Evolutionary conservation across 495 filamentous ascomycete genomes (phyloP), one percentile per base, ranked within the genome.

Genomic region (Aspergillus hancockii): DNA sequence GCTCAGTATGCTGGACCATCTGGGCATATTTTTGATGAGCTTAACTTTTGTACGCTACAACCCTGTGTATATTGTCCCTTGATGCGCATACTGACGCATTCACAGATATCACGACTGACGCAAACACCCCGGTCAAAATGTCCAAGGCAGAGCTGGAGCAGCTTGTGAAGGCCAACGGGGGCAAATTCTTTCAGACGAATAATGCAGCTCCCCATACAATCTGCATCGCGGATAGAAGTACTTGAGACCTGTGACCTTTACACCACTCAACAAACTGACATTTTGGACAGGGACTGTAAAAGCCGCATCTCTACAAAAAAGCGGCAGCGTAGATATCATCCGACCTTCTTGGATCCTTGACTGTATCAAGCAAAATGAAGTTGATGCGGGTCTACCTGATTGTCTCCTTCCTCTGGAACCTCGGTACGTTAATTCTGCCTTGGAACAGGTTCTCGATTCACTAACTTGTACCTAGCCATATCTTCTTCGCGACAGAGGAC

Each of bases 91-190:
- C 63, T 75, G 36, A 73, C 59, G 12, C 49, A 9, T 10, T 40
- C n/a, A 9, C 54, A 83, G 81, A 80, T 67, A 70, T 90, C 43
- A 80, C 89, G 76, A 88, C 85, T 5, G 87, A 89, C 40, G 79
- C 81, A 7, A 64, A 69, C 13, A 63, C 71, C 13, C 84, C 85
- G 8, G 66, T 74, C 16, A 93, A 91, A 74, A 89, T 84, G 65
- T 78, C 82, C 16, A 98, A 97, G 67, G 77, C 82, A 0, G 86
- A 93, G 51, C 73, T 98, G n/a, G 93, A 98, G 68, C 81, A 86
- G 43, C 76, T 98, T 1, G 83, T 97, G 64, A 98, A 97, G 70
- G 80, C 85, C 21, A 85, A 98, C 55, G 95, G 94, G 22, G 94
- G 92, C n/a, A 85, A 77, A 38, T 83, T 96, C 45, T 88, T 86